Conservation (phyloP, 352 stramenopile species). For the Phytophthora litchii region DNA sequence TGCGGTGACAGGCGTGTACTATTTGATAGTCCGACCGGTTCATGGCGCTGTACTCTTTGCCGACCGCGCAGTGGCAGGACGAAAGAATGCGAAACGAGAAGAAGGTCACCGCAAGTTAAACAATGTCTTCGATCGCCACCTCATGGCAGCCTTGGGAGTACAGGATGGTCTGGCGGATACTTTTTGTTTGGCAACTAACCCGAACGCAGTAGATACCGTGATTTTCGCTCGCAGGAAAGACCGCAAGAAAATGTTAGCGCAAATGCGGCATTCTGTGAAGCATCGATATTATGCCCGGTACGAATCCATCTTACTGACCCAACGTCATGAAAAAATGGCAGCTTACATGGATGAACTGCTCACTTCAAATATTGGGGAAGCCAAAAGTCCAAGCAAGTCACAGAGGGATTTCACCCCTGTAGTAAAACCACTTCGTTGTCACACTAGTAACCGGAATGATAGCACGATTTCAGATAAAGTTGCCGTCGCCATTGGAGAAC, state of each 20-base stretch:
- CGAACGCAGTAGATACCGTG: constrained; percentile 32
- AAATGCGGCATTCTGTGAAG: constrained; percentile 23
- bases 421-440: constrained; percentile 18
- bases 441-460: constrained; percentile 11
- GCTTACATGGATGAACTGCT: constrained; percentile 11
- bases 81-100: constrained; percentile 44
- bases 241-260: constrained; percentile 29
- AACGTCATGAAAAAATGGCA: constrained; percentile 12
- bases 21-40: constrained; percentile 41
- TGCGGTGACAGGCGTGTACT: constrained; percentile 32
- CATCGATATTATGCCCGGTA: constrained; percentile 25
- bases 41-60: constrained; percentile 45
- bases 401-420: background rate
- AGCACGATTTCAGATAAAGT: background rate
- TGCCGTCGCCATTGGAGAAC: background rate
- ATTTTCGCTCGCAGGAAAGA: constrained; percentile 35
- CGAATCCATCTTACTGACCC: constrained; percentile 18
- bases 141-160: constrained; percentile 33
- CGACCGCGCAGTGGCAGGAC: constrained; percentile 49
- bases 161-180: constrained; percentile 33
- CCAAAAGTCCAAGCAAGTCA: constrained; percentile 1
- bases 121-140: constrained; percentile 33
- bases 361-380: constrained; percentile 1
- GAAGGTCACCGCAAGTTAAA: constrained; percentile 40
- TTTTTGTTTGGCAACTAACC: constrained; percentile 20